Base-by-base conservation (phyloP, 768 basidiomycete genomes). In the Nevesoporus exiguus region DNA sequence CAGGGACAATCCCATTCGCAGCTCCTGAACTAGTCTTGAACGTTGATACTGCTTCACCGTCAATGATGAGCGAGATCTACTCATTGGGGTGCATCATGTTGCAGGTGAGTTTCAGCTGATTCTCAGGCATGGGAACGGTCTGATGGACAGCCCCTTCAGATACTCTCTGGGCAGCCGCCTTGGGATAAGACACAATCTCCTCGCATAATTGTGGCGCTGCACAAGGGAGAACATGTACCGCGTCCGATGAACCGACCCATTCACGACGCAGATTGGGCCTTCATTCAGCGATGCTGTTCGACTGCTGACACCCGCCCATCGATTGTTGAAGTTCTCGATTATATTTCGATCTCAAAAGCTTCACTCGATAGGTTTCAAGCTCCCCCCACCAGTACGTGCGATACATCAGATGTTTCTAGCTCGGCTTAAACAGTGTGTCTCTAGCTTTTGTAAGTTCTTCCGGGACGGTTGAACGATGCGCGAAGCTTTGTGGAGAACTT, bases 41-140 rank as follows among this genome's bases (percentile, higher is more conserved):
- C 41, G 4, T 1, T 5, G 49, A 41, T 9, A 30, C 49, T 14
- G 29, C 29, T 3, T 41, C 21, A n/a, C 39, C 49, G 2, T 31
- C 49, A 15, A 15, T 22, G 49, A 41, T 30, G 40, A 50, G 49
- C 17, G 49, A 50, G 21, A 41, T 50, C 19, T 50, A 50, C 41
- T 50, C 49, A 15, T 29, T 50, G 39, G 49, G 49, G 29, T 50
- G 49, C 27, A 33, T 41, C 49, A 42, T 50, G 49, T 29, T 50
- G 30, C 39, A 50, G 40, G 49, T 24, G 9, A 41, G 30, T 50
- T 31, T 21, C 29, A n/a, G 5, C n/a, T 17, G 3, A 30, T 21
- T 15, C 49, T 25, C 27, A 2, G 14, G 22, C 22, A 36, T 27
- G 34, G 21, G 7, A n/a, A n/a, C n/a, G n/a, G 15, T 13, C 33